Evolutionary conservation across 306 rosid genomes (phyloP), one percentile per base, ranked within the genome.

Genomic region (Cyclanthera cordifolia): DNA sequence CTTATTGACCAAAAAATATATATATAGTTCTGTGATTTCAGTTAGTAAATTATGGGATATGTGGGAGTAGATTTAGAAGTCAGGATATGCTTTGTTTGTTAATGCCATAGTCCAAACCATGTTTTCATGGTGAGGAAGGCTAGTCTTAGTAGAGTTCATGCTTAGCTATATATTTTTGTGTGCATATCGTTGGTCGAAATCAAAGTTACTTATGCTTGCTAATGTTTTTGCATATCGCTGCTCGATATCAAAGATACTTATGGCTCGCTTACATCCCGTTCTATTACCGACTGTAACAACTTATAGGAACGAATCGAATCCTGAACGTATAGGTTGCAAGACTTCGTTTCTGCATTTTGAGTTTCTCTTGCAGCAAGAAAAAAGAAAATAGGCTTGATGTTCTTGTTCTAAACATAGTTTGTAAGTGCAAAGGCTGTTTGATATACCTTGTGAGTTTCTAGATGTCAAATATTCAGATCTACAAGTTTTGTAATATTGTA

Each of bases 1-100:
- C 73, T 74, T 87, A 84, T 74, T 85, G 88, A 87, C 61, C 30
- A 70, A 70, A 28, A 20, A n/a, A n/a, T n/a, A 66, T 23, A 48
- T 51, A 23, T 32, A 19, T 69, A 17, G 8, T 19, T 41, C 48
- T 9, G 20, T 28, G 48, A 17, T 50, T 52, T 13, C 32, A 69
- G 50, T 49, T 32, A 17, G 73, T 51, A 32, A 52, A 32, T 50
- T 51, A 61, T 27, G 60, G 60, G 6, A 51, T 28, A 47, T 51
- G 55, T 23, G 39, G 55, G 54, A 25, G 43, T 66, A 66, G 71
- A 16, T 16, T 45, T 8, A 66, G 71, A 5, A 65, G 70, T 43
- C 27, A 52, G 48, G 49, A 66, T 66, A 13, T 64, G 48, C 13
- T 23, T 41, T 23, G 20, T 65, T 65, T 45, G 70, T 65, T 61